A percentile compares a stretch with the other conserved stretches of the same genome.
phyloP scores from a whole-genome alignment of 1,284 basidiomycete genomes.

The Leccinum subspadiceum region DNA sequence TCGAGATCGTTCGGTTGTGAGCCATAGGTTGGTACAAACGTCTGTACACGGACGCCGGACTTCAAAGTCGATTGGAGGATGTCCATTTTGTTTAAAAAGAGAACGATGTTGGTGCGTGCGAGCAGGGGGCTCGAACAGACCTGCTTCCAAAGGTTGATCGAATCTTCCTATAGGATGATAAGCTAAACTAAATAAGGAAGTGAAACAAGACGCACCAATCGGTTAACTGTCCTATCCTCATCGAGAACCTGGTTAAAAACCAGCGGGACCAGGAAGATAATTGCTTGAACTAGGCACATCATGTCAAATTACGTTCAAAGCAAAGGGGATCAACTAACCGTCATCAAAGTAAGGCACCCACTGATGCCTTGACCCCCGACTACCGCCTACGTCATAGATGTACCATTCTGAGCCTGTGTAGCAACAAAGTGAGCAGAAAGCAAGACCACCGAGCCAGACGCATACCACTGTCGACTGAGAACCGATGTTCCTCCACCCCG shows the following conservation, averaged over 20 bases:
- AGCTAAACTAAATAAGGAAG: neutral
- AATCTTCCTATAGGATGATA: conserved; percentile 50
- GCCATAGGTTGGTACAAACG: conserved; percentile 62
- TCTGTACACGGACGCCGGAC: conserved; percentile 54
- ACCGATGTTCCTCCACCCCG: conserved; percentile 66
- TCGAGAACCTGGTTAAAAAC: conserved; percentile 49
- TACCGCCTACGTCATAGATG: conserved; percentile 70
- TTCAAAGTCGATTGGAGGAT: conserved; percentile 56
- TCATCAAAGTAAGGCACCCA: conserved; percentile 72
- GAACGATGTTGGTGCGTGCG: conserved; percentile 53
- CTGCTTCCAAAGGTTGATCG: conserved; percentile 58
- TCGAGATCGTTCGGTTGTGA: conserved; percentile 56
- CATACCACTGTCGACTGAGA: conserved; percentile 51
- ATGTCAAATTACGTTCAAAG: conserved; percentile 7
- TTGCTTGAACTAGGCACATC: conserved; percentile 37
- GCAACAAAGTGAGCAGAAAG: conserved; percentile 13
- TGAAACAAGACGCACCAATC: conserved; percentile 27
- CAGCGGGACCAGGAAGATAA: conserved; percentile 51
- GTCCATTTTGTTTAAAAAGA: conserved; percentile 74
- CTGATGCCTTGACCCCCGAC: conserved; percentile 51
- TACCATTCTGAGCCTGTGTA: conserved; percentile 53
- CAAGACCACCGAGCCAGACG: conserved; percentile 9
- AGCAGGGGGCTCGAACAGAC: conserved; percentile 59
- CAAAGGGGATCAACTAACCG: conserved; percentile 28
- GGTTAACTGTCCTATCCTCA: conserved; percentile 43